phyloP scores from a whole-genome alignment of 1,284 basidiomycete genomes.

The Tilletia caries region DNA sequence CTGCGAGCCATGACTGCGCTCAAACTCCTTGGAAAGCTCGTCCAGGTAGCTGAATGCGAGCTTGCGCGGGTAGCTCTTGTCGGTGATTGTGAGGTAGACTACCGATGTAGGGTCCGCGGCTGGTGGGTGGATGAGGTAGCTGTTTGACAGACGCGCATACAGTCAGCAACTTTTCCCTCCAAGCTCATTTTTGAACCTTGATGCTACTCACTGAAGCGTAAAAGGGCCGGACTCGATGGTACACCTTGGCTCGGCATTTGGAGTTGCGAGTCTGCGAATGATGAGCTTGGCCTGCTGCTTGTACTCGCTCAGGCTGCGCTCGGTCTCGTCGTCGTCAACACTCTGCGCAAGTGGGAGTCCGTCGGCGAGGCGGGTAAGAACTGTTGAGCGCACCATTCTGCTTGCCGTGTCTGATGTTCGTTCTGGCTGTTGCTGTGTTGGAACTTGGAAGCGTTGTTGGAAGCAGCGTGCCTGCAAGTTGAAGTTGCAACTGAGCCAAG shows the following conservation, averaged over 20 bases:
- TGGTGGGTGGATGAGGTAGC: constrained; percentile 76
- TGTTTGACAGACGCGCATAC: constrained; percentile 50
- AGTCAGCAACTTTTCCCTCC: too few species aligned
- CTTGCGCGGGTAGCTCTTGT: constrained; percentile 95
- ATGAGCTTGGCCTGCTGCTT: constrained; percentile 97
- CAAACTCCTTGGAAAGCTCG: constrained; percentile 92
- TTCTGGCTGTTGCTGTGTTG: background rate
- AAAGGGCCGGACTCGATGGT: constrained; percentile 94
- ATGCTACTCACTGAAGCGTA: constrained; percentile 76
- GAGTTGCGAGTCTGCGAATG: constrained; percentile 78
- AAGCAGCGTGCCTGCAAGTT: too few species aligned
- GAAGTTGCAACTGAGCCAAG: too few species aligned
- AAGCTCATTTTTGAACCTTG: too few species aligned
- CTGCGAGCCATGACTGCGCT: constrained; percentile 52
- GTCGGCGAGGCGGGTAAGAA: constrained; percentile 47
- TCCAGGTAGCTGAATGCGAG: constrained; percentile 96
- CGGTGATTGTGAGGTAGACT: constrained; percentile 90
- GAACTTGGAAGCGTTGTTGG: too few species aligned
- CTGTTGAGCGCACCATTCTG: constrained; percentile 49
- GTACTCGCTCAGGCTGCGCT: constrained; percentile 87
- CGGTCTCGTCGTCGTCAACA: constrained; percentile 65
- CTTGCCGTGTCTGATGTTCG: background rate
- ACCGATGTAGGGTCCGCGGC: constrained; percentile 58
- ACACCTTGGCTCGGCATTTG: constrained; percentile 88
- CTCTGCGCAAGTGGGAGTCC: constrained; percentile 49